Percentiles rank a stretch among this genome's conserved stretches.
These are phyloP conservation scores for Hymenoscyphus infarciens DNA, from an alignment of 2,329 filamentous ascomycete species.

Conservation along the genomic window DNA sequence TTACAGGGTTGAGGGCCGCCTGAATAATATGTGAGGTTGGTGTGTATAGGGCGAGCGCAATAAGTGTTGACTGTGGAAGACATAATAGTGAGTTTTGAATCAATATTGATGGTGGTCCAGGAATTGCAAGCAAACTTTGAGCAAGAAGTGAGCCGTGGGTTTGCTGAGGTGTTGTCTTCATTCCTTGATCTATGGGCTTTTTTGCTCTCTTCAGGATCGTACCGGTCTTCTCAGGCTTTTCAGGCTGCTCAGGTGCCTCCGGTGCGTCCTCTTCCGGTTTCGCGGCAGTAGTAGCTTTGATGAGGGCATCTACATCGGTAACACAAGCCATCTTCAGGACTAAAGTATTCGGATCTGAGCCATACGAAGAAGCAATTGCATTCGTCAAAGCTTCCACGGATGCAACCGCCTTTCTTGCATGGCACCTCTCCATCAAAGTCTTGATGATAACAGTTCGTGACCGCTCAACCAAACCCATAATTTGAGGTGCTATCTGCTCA, in stretches of 20 bases:
- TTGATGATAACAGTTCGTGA: conserved; percentile 76
- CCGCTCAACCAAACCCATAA: conserved; percentile 69
- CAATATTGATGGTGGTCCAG: conserved; percentile 64
- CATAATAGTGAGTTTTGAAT: conserved; percentile 70
- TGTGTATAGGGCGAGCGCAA: conserved; percentile 56
- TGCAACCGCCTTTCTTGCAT: conserved; percentile 60
- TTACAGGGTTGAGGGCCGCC: conserved; percentile 54
- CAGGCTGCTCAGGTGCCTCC: conserved; percentile 28
- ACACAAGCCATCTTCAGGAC: conserved; percentile 59
- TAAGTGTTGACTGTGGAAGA: conserved; percentile 51
- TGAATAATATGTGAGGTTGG: conserved; percentile 61
- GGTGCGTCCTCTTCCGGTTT: conserved; percentile 34
- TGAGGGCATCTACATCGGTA: conserved; percentile 46
- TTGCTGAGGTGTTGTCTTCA: conserved; percentile 47
- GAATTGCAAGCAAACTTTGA: conserved; percentile 72
- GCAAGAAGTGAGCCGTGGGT: conserved; percentile 81
- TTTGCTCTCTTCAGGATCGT: conserved; percentile 22
- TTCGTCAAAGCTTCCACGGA: conserved; percentile 46
- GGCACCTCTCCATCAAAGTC: conserved; percentile 77
- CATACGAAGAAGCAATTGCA: conserved; percentile 33
- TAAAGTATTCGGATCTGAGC: conserved; percentile 37
- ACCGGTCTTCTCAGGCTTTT: conserved; percentile 21
- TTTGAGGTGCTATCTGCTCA: conserved; percentile 66
- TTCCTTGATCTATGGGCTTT: conserved; percentile 3
- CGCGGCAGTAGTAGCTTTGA: conserved; percentile 43